Conservation (phyloP, 352 stramenopile species). For the Pythium sp. region DNA sequence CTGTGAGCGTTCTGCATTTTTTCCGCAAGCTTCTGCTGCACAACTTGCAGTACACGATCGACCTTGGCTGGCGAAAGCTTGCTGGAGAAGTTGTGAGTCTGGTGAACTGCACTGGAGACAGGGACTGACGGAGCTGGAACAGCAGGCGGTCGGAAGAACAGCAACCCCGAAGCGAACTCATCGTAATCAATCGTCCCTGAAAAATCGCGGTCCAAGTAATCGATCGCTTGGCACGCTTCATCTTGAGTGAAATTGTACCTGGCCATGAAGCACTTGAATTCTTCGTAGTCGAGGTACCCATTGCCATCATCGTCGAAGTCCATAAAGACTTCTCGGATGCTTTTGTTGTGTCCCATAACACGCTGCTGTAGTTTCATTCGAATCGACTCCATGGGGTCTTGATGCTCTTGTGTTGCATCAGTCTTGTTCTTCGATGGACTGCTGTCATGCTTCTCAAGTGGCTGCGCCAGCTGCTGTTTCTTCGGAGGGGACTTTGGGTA, state of each 20-base stretch:
- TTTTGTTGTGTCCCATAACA: constrained; percentile 71
- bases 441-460: constrained; percentile 27
- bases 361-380: constrained; percentile 54
- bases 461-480: constrained; percentile 33
- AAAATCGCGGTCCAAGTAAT: constrained; percentile 51
- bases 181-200: constrained; percentile 75
- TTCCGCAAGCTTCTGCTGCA: constrained; percentile 27
- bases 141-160: constrained; percentile 52
- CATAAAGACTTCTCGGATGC: constrained; percentile 67
- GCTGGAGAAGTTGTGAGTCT: not conserved
- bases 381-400: constrained; percentile 53
- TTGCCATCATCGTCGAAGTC: constrained; percentile 64
- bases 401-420: constrained; percentile 7
- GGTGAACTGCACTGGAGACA: not conserved
- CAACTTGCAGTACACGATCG: constrained; percentile 22
- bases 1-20: constrained; percentile 16
- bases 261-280: constrained; percentile 69
- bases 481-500: constrained; percentile 48
- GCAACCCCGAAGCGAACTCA: constrained; percentile 61
- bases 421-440: constrained; percentile 9
- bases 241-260: constrained; percentile 53
- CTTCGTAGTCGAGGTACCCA: constrained; percentile 56
- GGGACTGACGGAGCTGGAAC: not conserved
- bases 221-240: constrained; percentile 40
- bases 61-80: constrained; percentile 13